Conservation (phyloP, 2,329 filamentous ascomycete genomes). For the Colletotrichum sp. region DNA sequence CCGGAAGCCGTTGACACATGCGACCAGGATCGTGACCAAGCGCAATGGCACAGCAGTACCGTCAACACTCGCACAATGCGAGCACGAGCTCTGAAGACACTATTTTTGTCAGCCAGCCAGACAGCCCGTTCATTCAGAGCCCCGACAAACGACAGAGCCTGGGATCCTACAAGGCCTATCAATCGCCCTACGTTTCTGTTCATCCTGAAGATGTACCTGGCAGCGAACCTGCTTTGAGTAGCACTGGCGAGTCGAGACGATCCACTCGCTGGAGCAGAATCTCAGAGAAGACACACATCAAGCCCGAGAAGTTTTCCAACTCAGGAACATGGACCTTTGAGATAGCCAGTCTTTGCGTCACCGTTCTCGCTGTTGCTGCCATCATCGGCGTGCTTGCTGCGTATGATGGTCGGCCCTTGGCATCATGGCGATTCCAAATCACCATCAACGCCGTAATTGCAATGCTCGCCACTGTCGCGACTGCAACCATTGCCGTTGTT, state of each 20-base stretch:
- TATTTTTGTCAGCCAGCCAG: neutral
- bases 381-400: conserved; percentile 33
- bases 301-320: conserved; percentile 11
- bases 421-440: conserved; percentile 34
- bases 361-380: conserved; percentile 29
- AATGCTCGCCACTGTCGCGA: conserved; percentile 32
- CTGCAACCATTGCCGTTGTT: conserved; percentile 31
- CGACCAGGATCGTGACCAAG: neutral
- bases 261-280: conserved; percentile 14
- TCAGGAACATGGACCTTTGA: conserved; percentile 31
- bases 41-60: conserved; percentile 5
- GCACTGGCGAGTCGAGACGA: neutral
- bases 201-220: neutral
- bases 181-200: neutral
- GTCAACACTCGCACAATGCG: conserved; percentile 12
- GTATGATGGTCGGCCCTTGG: conserved; percentile 30
- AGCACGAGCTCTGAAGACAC: conserved; percentile 13
- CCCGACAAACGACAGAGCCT: neutral
- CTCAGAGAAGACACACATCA: conserved; percentile 1
- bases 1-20: neutral
- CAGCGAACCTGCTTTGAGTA: conserved; percentile 10
- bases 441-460: conserved; percentile 38
- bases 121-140: neutral
- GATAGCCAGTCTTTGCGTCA: conserved; percentile 28
- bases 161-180: conserved; percentile 4